Conservation (phyloP, 768 basidiomycete species). For the Lactarius hatsudake region DNA sequence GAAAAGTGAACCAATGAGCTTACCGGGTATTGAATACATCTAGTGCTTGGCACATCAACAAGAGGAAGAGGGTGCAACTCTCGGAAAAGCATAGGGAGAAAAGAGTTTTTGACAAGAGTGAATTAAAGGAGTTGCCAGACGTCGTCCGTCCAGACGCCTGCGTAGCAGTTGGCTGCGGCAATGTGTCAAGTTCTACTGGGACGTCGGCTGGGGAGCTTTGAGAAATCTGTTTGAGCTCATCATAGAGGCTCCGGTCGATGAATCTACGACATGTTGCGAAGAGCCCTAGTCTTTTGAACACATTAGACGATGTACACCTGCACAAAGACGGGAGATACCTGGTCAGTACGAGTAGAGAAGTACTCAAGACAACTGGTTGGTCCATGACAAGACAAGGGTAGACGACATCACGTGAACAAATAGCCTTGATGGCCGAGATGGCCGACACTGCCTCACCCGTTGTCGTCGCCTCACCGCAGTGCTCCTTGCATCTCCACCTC, state of each 20-base stretch:
- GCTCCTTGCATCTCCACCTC: not conserved
- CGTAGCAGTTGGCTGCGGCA: slow-evolving; percentile 19
- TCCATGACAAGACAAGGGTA: not conserved
- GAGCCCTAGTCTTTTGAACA: slow-evolving; percentile 20
- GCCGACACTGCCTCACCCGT: not conserved
- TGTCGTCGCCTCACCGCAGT: not conserved
- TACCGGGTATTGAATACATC: slow-evolving; percentile 54
- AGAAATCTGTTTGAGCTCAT: slow-evolving; percentile 25
- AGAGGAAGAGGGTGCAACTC: slow-evolving; percentile 65
- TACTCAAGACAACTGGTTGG: slow-evolving; percentile 1
- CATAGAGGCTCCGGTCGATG: slow-evolving; percentile 22
- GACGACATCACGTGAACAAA: not conserved
- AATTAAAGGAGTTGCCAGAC: slow-evolving; percentile 42
- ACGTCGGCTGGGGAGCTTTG: not conserved
- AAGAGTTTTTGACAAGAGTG: slow-evolving; percentile 51
- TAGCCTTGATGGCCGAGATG: not conserved
- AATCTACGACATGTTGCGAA: slow-evolving; percentile 26
- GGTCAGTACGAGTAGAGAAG: not conserved
- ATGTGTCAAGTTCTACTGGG: slow-evolving; percentile 18
- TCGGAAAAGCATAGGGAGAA: slow-evolving; percentile 77
- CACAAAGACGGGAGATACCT: not conserved
- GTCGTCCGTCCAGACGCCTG: slow-evolving; percentile 15
- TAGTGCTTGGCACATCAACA: slow-evolving; percentile 70
- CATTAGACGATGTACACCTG: not conserved
- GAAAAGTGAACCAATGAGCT: slow-evolving; percentile 31